Evolutionary conservation across 2,329 filamentous ascomycete genomes (phyloP).

Genomic region (Reticulascus tulasneorum): DNA sequence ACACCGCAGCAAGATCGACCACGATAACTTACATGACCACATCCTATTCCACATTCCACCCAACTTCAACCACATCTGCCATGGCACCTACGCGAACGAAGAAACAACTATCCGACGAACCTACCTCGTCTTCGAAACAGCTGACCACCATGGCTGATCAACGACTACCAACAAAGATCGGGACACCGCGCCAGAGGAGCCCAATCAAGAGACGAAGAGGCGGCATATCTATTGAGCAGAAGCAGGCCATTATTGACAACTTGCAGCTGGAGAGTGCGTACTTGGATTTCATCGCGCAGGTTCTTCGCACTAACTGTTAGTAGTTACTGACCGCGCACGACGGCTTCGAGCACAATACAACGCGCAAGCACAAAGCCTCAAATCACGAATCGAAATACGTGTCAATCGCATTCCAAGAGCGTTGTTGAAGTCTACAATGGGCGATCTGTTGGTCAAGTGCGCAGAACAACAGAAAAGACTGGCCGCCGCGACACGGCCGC

Average conservation of each 20-base stretch:
- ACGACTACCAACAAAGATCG: conserved; percentile 26
- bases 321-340: conserved; percentile 83
- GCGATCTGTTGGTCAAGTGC: conserved; percentile 63
- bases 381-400: conserved; percentile 84
- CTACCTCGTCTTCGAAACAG: conserved; percentile 19
- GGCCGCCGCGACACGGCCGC: conserved; percentile 28
- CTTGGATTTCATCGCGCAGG: neutral
- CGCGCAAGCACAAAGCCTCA: conserved; percentile 79
- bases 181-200: conserved; percentile 33
- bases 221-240: conserved; percentile 66
- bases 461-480: conserved; percentile 37
- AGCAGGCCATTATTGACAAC: conserved; percentile 85
- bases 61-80: conserved; percentile 28
- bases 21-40: conserved; percentile 5
- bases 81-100: conserved; percentile 45
- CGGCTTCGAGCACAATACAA: conserved; percentile 87
- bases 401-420: conserved; percentile 85
- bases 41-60: conserved; percentile 22
- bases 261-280: conserved; percentile 78
- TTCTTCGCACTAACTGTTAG: conserved; percentile 15
- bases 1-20: conserved; percentile 1
- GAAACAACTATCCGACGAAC: conserved; percentile 23
- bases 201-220: conserved; percentile 59
- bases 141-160: conserved; percentile 17
- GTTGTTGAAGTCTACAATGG: conserved; percentile 76